Base-by-base conservation (phyloP, 495 filamentous ascomycete genomes). In the Cairneyella variabilis region DNA sequence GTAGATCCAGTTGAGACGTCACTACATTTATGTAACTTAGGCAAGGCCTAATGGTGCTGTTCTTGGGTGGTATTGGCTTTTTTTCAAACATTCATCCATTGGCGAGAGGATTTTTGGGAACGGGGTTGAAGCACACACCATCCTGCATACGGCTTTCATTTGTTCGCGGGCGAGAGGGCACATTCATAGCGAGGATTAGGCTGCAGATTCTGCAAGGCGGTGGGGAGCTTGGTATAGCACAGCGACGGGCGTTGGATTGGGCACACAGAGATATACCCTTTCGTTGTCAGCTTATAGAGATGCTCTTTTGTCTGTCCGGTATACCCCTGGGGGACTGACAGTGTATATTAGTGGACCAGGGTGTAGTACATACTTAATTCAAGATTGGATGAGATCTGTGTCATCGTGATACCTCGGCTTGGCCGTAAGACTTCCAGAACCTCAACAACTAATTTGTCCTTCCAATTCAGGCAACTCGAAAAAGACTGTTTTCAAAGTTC, bases 181-280 rank as follows among this genome's bases (percentile, higher is more conserved):
- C 41, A 39, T 47, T 44, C 51, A 54, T 54, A 48, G 51, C 42
- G 39, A 46, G 30, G 42, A 21, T 7, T 6, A 14, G 28, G 7
- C 14, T 32, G 28, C 7, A 14, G 28, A 7, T 32, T 6, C 28
- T 32, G 14, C 28, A 6, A 32, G 28, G 28, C 28, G 28, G 28
- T 32, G 9, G 5, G 38, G 17, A 23, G 21, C 18, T 51, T 27
- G 17, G 25, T 27, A 47, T 30, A 39, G 42, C 43, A 48, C 50
- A 44, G 39, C 50, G 50, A 47, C 34, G 30, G 52, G 45, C 39
- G 53, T 50, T 50, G 38, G 45, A 18, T 43, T 50, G 38, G 39
- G 23, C 46, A 56, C 25, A 26, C 53, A 51, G 16, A 50, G 9
- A n/a, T 28, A 56, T 42, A 50, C 46, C 16, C 47, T 43, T 50